Evolutionary conservation across 2,329 filamentous ascomycete genomes (phyloP), one percentile per base, ranked within the genome.

Genomic region (Arthroderma sp.): DNA sequence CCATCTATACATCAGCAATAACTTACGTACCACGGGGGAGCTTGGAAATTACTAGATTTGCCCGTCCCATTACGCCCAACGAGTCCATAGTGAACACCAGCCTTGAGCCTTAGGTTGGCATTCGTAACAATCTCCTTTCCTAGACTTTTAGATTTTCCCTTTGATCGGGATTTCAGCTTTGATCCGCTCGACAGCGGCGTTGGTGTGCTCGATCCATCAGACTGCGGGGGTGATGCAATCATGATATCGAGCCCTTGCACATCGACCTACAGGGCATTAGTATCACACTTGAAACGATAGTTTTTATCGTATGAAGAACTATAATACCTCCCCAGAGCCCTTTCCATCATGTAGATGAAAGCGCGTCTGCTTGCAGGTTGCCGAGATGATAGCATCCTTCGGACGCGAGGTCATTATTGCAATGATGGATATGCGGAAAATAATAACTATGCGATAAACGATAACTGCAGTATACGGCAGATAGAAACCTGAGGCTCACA

Each of bases 1-100:
- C 28, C 9, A n/a, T 6, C 2, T 4, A 37, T 8, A 28, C 34
- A 6, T 43, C 44, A 44, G 10, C 29, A 51, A 43, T 40, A 51
- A 34, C 40, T 33, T n/a, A 6, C 29, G 29, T 5, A 5, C 30
- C 22, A 27, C 3, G 37, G 11, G 4, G 4, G 1, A 10, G 1
- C 22, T 43, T 6, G 22, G 28, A 9, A 56, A 72, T 60, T 62
- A 81, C 79, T 89, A 3, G 83, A 88, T 58, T 93, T 93, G 4
- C 85, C 86, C 1, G 80, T 82, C 0, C 85, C 85, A 62, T 93
- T 93, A 5, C 83, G 73, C 0, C 85, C 86, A 15, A 89, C 70
- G 1, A 93, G 68, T 0, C 84, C 85, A 68, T 93, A 93, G 49
- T 83, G 73, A 38, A 78, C 71, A 0, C 83, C 81, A 41, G 79